These are phyloP conservation scores for Cucumis hystrix DNA, from an alignment of 306 rosid genomes.

Conservation along the genomic window DNA sequence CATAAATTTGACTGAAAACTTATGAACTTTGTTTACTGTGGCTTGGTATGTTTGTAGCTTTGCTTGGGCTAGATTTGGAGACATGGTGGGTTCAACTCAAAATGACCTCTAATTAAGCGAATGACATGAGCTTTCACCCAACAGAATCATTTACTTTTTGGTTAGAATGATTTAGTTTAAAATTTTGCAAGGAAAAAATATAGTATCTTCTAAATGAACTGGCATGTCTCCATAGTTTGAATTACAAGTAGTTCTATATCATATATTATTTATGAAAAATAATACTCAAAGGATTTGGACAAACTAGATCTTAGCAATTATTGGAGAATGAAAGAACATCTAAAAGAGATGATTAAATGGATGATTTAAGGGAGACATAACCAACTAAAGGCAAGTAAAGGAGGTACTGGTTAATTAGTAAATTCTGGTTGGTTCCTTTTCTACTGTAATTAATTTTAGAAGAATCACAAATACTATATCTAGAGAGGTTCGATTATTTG, in stretches of 20 bases:
- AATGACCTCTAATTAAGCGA: background rate
- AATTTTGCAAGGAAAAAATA: background rate
- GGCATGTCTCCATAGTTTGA: background rate
- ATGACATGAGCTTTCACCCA: background rate
- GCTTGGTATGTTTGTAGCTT: background rate
- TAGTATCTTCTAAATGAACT: background rate
- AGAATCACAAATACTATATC: background rate
- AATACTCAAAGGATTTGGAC: background rate
- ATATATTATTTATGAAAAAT: background rate
- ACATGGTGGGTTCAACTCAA: background rate
- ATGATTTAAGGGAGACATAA: background rate
- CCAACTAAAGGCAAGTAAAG: background rate
- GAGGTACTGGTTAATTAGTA: background rate
- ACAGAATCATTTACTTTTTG: background rate
- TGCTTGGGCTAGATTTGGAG: background rate
- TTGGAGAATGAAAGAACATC: background rate
- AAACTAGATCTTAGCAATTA: background rate
- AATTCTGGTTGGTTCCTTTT: background rate
- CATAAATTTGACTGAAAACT: background rate
- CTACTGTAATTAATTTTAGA: background rate
- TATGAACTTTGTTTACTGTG: background rate
- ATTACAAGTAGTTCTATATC: background rate
- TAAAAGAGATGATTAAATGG: background rate
- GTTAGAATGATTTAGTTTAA: background rate
- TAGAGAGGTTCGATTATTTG: background rate